These are phyloP conservation scores for Athelia sp. DNA, from an alignment of 1,284 basidiomycete genomes.

Conservation along the genomic window DNA sequence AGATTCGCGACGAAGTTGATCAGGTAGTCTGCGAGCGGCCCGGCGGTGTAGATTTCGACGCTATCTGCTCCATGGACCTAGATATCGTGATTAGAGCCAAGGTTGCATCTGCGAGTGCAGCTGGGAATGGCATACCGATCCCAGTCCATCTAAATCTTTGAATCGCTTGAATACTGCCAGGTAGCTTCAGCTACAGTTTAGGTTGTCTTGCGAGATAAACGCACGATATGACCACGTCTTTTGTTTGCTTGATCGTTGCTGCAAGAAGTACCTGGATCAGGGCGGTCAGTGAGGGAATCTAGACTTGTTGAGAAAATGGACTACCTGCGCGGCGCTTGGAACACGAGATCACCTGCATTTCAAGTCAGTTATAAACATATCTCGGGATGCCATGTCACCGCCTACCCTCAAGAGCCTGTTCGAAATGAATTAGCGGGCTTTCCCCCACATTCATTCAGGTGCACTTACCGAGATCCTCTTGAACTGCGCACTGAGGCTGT, in stretches of 20 bases:
- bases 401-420: too few relatives aligned
- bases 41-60: constrained; percentile 28
- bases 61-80: constrained; percentile 36
- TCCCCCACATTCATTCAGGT: too few relatives aligned
- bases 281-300: too few relatives aligned
- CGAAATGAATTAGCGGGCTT: too few relatives aligned
- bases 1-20: constrained; percentile 38
- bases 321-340: constrained; percentile 43
- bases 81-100: background rate
- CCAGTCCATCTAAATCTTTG: constrained; percentile 36
- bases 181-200: too few relatives aligned
- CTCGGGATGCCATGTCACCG: too few relatives aligned
- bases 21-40: constrained; percentile 34
- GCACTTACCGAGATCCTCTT: constrained; percentile 34
- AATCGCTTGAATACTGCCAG: constrained; percentile 30
- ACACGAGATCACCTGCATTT: constrained; percentile 42
- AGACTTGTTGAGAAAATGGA: too few relatives aligned
- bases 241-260: constrained; percentile 35
- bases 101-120: too few relatives aligned
- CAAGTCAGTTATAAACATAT: background rate
- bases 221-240: constrained; percentile 40
- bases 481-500: constrained; percentile 43
- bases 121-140: constrained; percentile 30
- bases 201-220: constrained; percentile 16
- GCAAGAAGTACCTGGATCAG: constrained; percentile 34